Conservation (phyloP, 192 early-diverging fungal species). For the Spizellomyces punctatus region DNA sequence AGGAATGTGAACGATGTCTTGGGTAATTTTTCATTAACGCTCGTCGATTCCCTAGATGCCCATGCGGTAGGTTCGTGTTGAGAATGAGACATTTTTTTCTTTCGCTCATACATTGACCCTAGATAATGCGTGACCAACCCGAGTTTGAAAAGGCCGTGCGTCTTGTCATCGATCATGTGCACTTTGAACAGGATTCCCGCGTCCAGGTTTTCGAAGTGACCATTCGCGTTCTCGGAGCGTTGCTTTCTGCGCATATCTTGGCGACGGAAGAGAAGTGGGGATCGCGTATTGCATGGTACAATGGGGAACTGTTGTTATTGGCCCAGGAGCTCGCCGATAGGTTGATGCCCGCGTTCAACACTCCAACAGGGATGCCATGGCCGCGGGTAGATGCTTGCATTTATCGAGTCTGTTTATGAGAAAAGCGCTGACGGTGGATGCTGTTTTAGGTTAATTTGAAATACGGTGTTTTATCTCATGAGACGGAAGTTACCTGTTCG, state of each 20-base stretch:
- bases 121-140: slow-evolving; percentile 66
- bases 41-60: slow-evolving; percentile 89
- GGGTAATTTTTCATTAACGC: slow-evolving; percentile 90
- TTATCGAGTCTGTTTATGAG: neutral
- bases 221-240: slow-evolving; percentile 86
- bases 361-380: slow-evolving; percentile 79
- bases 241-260: slow-evolving; percentile 87
- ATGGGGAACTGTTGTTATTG: slow-evolving; percentile 75
- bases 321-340: slow-evolving; percentile 82
- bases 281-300: slow-evolving; percentile 66
- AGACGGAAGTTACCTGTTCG: slow-evolving; percentile 75
- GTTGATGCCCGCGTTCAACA: slow-evolving; percentile 86
- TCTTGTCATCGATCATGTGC: slow-evolving; percentile 63
- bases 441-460: slow-evolving; percentile 72
- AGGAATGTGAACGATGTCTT: slow-evolving; percentile 89
- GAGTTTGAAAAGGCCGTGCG: slow-evolving; percentile 69
- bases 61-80: slow-evolving; percentile 56
- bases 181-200: slow-evolving; percentile 81
- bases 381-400: slow-evolving; percentile 58
- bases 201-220: slow-evolving; percentile 97
- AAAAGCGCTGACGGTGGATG: neutral
- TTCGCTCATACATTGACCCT: neutral
- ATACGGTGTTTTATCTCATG: slow-evolving; percentile 66
- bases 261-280: slow-evolving; percentile 68
- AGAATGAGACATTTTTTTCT: neutral